phyloP scores from a whole-genome alignment of 2,329 filamentous ascomycete species.

The Polychaeton citri region DNA sequence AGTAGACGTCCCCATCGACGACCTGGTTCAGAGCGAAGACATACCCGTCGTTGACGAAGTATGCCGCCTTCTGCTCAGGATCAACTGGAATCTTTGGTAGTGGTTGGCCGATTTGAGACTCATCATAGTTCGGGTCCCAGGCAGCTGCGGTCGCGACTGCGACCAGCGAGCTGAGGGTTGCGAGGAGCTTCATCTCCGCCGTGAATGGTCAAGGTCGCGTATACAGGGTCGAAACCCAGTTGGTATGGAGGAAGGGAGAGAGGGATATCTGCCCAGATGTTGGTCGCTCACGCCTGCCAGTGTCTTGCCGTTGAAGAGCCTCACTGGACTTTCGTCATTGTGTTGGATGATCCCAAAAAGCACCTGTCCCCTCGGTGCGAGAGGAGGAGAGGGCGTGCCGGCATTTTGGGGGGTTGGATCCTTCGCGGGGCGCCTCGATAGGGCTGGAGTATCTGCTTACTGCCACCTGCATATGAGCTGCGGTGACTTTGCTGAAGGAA shows the following conservation, averaged over 20 bases:
- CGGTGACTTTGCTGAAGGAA: too few species aligned
- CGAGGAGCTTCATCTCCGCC: not conserved
- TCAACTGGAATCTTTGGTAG: conserved; percentile 5
- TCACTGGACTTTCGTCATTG: not conserved
- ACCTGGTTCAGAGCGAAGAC: conserved; percentile 15
- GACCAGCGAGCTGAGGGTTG: not conserved
- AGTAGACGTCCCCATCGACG: conserved; percentile 15
- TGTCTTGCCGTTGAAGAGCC: not conserved
- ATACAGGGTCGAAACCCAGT: not conserved
- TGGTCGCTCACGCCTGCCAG: not conserved
- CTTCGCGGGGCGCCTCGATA: not conserved
- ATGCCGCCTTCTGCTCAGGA: conserved; percentile 11
- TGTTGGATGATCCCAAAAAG: not conserved
- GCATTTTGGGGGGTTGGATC: not conserved
- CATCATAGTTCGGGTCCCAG: not conserved
- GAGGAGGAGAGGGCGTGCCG: not conserved
- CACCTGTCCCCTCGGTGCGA: not conserved
- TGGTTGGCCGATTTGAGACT: not conserved
- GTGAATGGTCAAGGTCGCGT: not conserved
- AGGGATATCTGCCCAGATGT: not conserved
- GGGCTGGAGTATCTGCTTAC: too few species aligned
- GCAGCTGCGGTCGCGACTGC: not conserved
- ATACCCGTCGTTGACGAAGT: conserved; percentile 12
- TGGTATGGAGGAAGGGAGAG: too few species aligned
- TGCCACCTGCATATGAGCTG: too few species aligned